Evolutionary conservation across 2,329 filamentous ascomycete species (phyloP), one percentile per base, ranked within the genome.

Genomic region (Cyphellophora europaea): DNA sequence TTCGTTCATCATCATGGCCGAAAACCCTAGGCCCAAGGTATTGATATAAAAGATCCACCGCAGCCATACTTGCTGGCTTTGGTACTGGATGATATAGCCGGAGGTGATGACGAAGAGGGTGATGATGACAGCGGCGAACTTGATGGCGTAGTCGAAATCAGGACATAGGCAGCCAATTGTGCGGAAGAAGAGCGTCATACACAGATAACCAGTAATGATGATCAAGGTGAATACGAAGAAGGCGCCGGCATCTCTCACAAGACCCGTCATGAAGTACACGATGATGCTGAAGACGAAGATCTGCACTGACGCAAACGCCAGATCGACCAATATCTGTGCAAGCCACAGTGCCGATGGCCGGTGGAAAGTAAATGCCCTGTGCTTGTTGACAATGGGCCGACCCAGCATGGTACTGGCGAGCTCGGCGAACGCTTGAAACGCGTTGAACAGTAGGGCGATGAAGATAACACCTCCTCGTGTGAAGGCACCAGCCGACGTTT

Each of bases 101-200:
- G 49, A 55, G 34, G 63, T 63, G 46, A 62, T 57, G 27, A 63
- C 53, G 17, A 55, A 38, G 3, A 53, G 53, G 3, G 48, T 49
- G 30, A 62, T 86, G 34, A 86, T 71, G 1, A 85, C 68, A 4
- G 84, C 78, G 5, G 83, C 83, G 36, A 84, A 80, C 55, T 88
- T 88, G 57, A 88, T 83, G 3, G 87, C 87, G 28, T 82, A 82
- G 53, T 93, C 83, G 38, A 93, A 93, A 50, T 86, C 82, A 0
- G 82, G 81, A 40, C 80, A 86, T 10, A 83, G 40, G 40, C 78
- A 85, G 5, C 79, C 83, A 2, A 88, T 67, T 2, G 80, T 82
- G 40, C 83, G 66, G 64, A 88, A 87, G 55, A 86, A 81, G 2
- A 86, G 62, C 0, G 81, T 85, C 78, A 87, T 86, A 6, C 72